Percentiles rank a stretch among this genome's conserved stretches.
phyloP scores from a whole-genome alignment of 2,329 filamentous ascomycete species.

The Monosporascus ibericus region DNA sequence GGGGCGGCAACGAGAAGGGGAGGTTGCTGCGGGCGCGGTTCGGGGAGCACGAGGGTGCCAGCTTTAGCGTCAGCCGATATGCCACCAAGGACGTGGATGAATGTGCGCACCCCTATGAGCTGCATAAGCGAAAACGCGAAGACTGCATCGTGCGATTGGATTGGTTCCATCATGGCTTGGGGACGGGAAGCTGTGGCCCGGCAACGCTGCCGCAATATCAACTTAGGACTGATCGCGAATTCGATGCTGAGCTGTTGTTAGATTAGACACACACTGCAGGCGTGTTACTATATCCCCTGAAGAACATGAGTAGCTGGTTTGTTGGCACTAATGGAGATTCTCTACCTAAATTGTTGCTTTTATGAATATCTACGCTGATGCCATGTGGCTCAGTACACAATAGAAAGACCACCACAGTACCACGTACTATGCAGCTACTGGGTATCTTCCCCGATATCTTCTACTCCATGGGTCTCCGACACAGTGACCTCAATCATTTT shows the following conservation, averaged over 20 bases:
- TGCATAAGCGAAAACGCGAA: slow-evolving; percentile 40
- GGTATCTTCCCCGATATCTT: not conserved
- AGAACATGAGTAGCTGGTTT: too few species aligned
- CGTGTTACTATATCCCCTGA: too few species aligned
- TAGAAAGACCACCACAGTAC: not conserved
- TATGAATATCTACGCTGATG: not conserved
- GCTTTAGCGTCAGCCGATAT: slow-evolving; percentile 54
- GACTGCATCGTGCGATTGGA: slow-evolving; percentile 54
- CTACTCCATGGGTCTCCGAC: not conserved
- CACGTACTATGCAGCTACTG: not conserved
- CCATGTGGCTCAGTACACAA: not conserved
- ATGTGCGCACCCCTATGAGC: slow-evolving; percentile 54
- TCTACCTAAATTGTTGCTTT: not conserved
- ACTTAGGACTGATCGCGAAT: slow-evolving; percentile 34
- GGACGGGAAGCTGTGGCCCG: slow-evolving; percentile 57
- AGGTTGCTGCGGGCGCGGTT: slow-evolving; percentile 38
- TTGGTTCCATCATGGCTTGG: slow-evolving; percentile 56
- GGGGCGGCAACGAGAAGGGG: slow-evolving; percentile 21
- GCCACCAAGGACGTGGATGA: slow-evolving; percentile 45
- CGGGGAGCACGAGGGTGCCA: slow-evolving; percentile 39
- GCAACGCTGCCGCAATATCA: slow-evolving; percentile 44
- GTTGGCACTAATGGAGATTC: too few species aligned
- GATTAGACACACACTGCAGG: slow-evolving; percentile 24
- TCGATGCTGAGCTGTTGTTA: slow-evolving; percentile 37
- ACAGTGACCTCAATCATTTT: not conserved